phyloP scores from a whole-genome alignment of 768 basidiomycete genomes.

The Mycena pura region DNA sequence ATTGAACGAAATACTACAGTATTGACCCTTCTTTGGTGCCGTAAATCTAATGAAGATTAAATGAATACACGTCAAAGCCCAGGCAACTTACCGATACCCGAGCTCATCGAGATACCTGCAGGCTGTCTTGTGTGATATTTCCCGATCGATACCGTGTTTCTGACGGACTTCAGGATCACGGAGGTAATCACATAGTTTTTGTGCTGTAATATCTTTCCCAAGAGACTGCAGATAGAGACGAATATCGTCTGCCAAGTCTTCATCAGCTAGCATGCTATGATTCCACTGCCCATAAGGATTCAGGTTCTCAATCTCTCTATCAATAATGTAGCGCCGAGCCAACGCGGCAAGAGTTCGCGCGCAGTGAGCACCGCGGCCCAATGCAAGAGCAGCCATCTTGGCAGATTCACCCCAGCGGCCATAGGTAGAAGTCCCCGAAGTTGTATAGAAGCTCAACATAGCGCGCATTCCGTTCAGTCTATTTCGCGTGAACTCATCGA shows the following conservation, averaged over 20 bases:
- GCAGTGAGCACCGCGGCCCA: slow-evolving; percentile 1
- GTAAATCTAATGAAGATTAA: slow-evolving; percentile 3
- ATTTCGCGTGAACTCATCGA: neutral
- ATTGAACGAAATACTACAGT: no score
- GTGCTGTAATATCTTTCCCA: slow-evolving; percentile 19
- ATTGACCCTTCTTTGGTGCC: slow-evolving; percentile 27
- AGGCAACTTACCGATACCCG: slow-evolving; percentile 2
- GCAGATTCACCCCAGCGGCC: slow-evolving; percentile 14
- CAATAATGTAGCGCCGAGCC: slow-evolving; percentile 3
- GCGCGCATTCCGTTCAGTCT: slow-evolving; percentile 11
- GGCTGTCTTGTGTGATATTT: neutral
- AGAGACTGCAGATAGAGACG: slow-evolving; percentile 10
- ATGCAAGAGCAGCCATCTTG: neutral
- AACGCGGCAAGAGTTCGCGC: neutral
- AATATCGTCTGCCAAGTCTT: slow-evolving; percentile 10
- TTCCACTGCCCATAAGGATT: slow-evolving; percentile 24
- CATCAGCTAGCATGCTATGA: slow-evolving; percentile 14
- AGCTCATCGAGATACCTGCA: slow-evolving; percentile 16
- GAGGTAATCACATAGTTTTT: slow-evolving; percentile 5
- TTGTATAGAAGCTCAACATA: slow-evolving; percentile 12
- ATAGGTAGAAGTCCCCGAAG: neutral
- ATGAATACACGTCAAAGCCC: no score
- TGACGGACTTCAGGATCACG: neutral
- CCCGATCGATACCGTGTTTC: slow-evolving; percentile 8
- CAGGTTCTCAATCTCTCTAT: neutral